A percentile compares a stretch with the other conserved stretches of the same genome.
Conservation (phyloP, 1,284 basidiomycete species). For the Erythrobasidium hasegawianum region DNA sequence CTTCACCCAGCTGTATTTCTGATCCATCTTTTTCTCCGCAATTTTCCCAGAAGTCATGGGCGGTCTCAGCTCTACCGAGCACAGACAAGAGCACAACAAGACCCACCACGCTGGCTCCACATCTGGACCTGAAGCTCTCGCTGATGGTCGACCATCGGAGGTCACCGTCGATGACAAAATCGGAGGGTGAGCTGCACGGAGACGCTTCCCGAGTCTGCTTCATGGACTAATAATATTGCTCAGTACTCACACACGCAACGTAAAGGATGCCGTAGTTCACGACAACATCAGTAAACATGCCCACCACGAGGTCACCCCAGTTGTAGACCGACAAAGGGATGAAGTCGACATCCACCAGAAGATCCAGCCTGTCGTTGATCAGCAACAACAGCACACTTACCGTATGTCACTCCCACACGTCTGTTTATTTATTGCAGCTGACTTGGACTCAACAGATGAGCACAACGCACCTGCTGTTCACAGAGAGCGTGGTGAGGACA, state of each 20-base stretch:
- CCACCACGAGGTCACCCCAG: slow-evolving; percentile 34
- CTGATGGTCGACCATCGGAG: slow-evolving; percentile 3
- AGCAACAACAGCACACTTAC: slow-evolving; percentile 4
- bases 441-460: too few species aligned
- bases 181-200: background rate
- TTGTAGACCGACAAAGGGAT: slow-evolving; percentile 29
- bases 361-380: slow-evolving; percentile 23
- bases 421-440: too few species aligned
- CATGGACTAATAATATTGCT: too few species aligned
- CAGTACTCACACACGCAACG: slow-evolving; percentile 6
- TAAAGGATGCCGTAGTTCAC: slow-evolving; percentile 34
- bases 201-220: too few species aligned
- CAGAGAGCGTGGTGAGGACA: background rate
- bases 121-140: background rate
- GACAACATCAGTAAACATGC: slow-evolving; percentile 30
- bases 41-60: slow-evolving; percentile 6
- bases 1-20: too few species aligned
- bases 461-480: background rate
- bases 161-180: slow-evolving; percentile 4
- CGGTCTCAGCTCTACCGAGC: background rate
- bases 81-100: background rate
- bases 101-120: background rate
- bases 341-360: slow-evolving; percentile 33
- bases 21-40: background rate
- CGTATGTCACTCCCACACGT: too few species aligned